Conservation (phyloP, 148 eudicot species). For the Bassia scoparia region DNA sequence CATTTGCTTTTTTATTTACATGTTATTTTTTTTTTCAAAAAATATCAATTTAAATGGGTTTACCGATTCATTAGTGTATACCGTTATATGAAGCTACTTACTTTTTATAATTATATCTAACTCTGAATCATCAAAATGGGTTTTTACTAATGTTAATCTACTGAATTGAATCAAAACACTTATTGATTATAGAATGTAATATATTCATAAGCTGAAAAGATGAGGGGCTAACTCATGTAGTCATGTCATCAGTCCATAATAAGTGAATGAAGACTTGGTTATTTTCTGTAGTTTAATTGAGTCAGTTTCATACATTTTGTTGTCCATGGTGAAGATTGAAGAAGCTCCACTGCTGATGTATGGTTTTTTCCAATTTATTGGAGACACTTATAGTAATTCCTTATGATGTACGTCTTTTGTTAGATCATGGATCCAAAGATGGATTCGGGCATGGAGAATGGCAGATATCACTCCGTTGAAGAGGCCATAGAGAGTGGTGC, state of each 20-base stretch:
- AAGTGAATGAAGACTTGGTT: background rate
- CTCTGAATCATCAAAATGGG: background rate
- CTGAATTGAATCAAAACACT: too few species aligned
- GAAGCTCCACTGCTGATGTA: background rate
- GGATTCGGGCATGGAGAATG: conserved; percentile 92
- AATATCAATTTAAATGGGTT: too few species aligned
- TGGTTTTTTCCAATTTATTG: background rate
- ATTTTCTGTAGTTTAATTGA: background rate
- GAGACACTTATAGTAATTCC: background rate
- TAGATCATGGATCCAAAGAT: conserved; percentile 99
- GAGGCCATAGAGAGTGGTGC: conserved; percentile 96
- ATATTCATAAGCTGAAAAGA: too few species aligned
- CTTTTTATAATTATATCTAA: background rate
- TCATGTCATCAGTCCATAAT: background rate
- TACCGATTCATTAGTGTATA: background rate
- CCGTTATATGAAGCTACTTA: background rate
- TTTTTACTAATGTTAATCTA: background rate
- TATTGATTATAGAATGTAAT: too few species aligned
- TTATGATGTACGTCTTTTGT: conserved; percentile 11
- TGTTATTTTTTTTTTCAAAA: too few species aligned
- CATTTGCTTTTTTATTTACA: too few species aligned
- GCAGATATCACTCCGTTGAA: conserved; percentile 72
- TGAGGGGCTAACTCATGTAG: too few species aligned
- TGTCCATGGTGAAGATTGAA: background rate
- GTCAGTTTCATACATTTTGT: background rate